Conservation (phyloP, 2,329 filamentous ascomycete species). For the Thyridium curvatum region DNA sequence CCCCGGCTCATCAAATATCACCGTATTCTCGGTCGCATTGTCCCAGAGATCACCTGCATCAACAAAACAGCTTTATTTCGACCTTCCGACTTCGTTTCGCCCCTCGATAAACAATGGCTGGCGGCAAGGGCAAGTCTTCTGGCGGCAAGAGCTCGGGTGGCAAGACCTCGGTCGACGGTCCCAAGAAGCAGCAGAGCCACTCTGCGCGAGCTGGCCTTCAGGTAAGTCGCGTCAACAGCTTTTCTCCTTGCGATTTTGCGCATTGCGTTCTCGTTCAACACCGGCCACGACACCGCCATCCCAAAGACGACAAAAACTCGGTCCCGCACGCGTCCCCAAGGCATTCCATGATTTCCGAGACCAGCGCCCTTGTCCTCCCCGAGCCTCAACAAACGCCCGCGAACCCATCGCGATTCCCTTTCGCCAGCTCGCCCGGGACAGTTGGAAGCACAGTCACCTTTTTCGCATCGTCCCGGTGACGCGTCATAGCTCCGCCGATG, state of each 20-base stretch:
- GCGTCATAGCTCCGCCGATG: too few species aligned
- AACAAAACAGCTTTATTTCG: constrained; percentile 1
- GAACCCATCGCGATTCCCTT: too few species aligned
- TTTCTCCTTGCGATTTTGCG: constrained; percentile 11
- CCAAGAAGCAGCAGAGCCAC: constrained; percentile 91
- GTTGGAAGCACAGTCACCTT: too few species aligned
- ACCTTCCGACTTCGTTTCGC: constrained; percentile 2
- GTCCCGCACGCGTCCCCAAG: constrained; percentile 1
- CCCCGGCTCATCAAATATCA: constrained; percentile 1
- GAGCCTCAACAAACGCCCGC: too few species aligned
- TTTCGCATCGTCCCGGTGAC: too few species aligned
- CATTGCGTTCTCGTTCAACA: constrained; percentile 4
- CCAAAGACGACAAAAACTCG: background rate
- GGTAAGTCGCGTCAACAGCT: constrained; percentile 53
- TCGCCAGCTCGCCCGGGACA: too few species aligned
- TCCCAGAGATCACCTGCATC: background rate
- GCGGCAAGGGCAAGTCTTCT: constrained; percentile 89
- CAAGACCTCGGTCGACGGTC: constrained; percentile 60
- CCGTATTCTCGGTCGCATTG: background rate
- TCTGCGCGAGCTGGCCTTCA: constrained; percentile 92
- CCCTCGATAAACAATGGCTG: constrained; percentile 50
- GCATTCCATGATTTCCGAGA: background rate
- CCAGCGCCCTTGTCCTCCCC: too few species aligned
- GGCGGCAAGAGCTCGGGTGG: constrained; percentile 84
- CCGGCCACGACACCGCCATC: background rate